Evolutionary conservation across 441 rosid species (phyloP), one percentile per base, ranked within the genome.

Genomic region (Pelargonium australe): DNA sequence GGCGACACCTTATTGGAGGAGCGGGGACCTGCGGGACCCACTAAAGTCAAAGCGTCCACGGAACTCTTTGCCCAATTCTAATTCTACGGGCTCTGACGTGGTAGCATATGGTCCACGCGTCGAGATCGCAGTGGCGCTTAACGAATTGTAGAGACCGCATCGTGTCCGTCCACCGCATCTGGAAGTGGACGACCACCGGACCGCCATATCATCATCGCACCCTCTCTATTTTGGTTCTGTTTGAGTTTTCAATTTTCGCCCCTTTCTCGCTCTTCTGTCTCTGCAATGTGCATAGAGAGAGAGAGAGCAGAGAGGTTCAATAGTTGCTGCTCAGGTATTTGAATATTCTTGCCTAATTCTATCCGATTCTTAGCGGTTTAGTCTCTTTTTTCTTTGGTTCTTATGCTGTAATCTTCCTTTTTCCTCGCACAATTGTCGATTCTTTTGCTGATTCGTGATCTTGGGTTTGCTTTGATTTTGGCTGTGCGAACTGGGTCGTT

Each of bases 261-360:
- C 61, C 23, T 55, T 55, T 55, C 61, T 55, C 61, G 61, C 61
- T 55, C 61, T 55, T 16, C 61, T 55, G 61, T 55, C 61, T 55
- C 61, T 55, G 61, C 61, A 5, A 7, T 16, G 17, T 7, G 20
- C 61, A 4, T 55, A 55, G 23, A 55, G 61, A 53, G 60, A 14
- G 37, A 31, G 37, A 31, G 61, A 55, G 61, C 37, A 55, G 61
- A 55, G 61, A 55, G 61, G 61, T 19, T 55, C 25, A 19, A 53
- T 53, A 53, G 23, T 53, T 53, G 8, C 20, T 14, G 60, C 20
- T 14, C 61, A 55, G 61, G 61, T 55, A 55, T 55, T 19, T 55
- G 61, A 55, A 55, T 55, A 5, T 55, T 55, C 61, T 55, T 20
- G 19, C 61, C 20, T 55, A 55, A 55, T 55, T 55, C 20, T 2